Percentiles rank a stretch among this genome's conserved stretches.
Conservation (phyloP, 139 green algal genomes). For the Chlorella sp. region DNA sequence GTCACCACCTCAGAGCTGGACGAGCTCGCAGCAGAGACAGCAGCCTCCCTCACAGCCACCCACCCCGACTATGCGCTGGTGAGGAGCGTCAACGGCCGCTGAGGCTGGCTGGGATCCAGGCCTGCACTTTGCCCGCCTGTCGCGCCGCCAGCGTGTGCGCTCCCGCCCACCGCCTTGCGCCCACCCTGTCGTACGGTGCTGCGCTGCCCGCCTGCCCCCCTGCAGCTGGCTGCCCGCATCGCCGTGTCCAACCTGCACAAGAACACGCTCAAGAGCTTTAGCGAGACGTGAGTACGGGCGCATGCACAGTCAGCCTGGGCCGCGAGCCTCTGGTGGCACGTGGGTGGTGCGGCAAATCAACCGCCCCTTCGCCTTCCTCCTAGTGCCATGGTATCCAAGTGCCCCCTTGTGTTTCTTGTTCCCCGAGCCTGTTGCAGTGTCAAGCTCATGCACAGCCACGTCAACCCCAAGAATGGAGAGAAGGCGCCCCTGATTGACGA, state of each 20-base stretch:
- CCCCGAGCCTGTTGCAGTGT: constrained; percentile 62
- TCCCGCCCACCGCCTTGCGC: not conserved
- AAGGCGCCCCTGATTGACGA: constrained; percentile 86
- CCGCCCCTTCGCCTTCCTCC: not conserved
- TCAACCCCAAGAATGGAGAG: constrained; percentile 92
- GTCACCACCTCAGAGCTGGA: constrained; percentile 98
- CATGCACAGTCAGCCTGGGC: no score
- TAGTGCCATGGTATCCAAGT: not conserved
- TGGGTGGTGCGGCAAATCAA: not conserved
- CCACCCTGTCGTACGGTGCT: not conserved
- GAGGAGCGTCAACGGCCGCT: not conserved
- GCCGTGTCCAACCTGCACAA: constrained; percentile 99
- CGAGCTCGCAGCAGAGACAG: constrained; percentile 98
- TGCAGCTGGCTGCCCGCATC: constrained; percentile 97
- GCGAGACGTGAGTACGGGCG: constrained; percentile 77
- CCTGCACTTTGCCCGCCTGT: no score
- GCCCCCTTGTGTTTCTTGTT: not conserved
- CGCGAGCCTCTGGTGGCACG: no score
- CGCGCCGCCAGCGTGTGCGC: no score
- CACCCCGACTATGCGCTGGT: constrained; percentile 98
- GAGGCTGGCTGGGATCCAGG: not conserved
- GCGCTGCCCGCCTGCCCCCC: not conserved
- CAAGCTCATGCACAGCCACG: constrained; percentile 92
- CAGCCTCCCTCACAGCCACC: constrained; percentile 94
- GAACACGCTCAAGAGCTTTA: constrained; percentile 98